Conservation (phyloP, 163 green algal genomes). For the Prototheca cutis region DNA sequence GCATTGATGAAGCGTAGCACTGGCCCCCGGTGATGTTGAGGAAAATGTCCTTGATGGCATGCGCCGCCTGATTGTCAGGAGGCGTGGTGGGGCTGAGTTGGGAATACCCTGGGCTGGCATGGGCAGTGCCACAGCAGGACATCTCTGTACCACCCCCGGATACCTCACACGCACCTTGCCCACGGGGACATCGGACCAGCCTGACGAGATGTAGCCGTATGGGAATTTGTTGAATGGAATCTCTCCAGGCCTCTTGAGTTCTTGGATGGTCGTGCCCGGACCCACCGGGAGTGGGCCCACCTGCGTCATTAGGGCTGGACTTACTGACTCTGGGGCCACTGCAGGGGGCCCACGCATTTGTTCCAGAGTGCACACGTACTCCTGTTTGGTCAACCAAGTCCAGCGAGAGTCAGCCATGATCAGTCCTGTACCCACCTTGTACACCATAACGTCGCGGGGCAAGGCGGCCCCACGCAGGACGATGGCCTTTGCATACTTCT, state of each 20-base stretch:
- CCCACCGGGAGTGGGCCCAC: conserved; percentile 24
- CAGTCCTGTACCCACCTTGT: conserved; percentile 14
- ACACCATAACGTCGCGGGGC: conserved; percentile 28
- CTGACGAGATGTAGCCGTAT: background rate
- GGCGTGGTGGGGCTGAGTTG: background rate
- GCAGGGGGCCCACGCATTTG: background rate
- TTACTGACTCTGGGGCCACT: background rate
- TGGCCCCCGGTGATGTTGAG: conserved; percentile 9
- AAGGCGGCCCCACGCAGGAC: conserved; percentile 2
- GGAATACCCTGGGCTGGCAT: background rate
- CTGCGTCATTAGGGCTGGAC: conserved; percentile 8
- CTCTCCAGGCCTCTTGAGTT: conserved; percentile 16
- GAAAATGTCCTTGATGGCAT: conserved; percentile 5
- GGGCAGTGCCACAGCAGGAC: background rate
- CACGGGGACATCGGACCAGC: background rate
- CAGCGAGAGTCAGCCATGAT: too few species aligned
- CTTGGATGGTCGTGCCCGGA: background rate
- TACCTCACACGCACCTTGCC: background rate
- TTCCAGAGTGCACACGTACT: background rate
- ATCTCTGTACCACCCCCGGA: background rate
- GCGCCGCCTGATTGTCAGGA: conserved; percentile 1
- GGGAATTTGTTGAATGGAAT: conserved; percentile 28
- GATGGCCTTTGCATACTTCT: conserved; percentile 14
- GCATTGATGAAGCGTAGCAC: background rate
- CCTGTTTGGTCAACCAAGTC: background rate